phyloP scores from a whole-genome alignment of 768 basidiomycete species.

The Phaffia australis region DNA sequence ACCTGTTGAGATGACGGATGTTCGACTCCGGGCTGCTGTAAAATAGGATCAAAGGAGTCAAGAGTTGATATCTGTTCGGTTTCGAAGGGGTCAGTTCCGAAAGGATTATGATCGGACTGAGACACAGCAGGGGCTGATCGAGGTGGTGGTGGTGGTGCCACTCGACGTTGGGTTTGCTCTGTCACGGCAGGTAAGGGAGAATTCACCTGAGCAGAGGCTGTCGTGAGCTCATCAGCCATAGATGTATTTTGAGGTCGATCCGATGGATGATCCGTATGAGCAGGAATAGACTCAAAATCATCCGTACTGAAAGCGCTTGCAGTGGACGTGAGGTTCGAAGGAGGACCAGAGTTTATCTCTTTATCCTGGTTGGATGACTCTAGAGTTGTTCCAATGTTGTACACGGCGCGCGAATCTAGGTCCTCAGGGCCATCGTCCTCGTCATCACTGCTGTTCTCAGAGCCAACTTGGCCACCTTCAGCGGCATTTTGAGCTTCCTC shows the following conservation, averaged over 20 bases:
- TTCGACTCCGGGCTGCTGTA: background rate
- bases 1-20: background rate
- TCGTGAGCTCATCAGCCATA: background rate
- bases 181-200: background rate
- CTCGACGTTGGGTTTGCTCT: background rate
- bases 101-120: background rate
- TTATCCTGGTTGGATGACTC: slow-evolving; percentile 3
- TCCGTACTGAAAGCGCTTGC: slow-evolving; percentile 18
- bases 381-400: background rate
- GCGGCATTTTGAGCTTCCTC: slow-evolving; percentile 7
- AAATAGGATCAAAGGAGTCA: background rate
- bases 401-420: slow-evolving; percentile 31
- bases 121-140: background rate
- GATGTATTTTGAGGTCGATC: background rate
- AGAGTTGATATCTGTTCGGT: background rate
- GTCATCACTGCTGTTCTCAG: slow-evolving; percentile 31
- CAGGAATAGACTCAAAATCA: slow-evolving; percentile 16
- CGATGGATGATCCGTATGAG: background rate
- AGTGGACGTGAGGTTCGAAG: slow-evolving; percentile 15
- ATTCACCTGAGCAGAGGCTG: background rate
- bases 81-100: slow-evolving; percentile 25
- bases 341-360: slow-evolving; percentile 4
- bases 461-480: slow-evolving; percentile 21
- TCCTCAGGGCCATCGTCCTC: slow-evolving; percentile 39
- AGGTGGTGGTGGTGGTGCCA: background rate